Base-by-base conservation (phyloP, 768 basidiomycete genomes). In the Sarcomyxa edulis region DNA sequence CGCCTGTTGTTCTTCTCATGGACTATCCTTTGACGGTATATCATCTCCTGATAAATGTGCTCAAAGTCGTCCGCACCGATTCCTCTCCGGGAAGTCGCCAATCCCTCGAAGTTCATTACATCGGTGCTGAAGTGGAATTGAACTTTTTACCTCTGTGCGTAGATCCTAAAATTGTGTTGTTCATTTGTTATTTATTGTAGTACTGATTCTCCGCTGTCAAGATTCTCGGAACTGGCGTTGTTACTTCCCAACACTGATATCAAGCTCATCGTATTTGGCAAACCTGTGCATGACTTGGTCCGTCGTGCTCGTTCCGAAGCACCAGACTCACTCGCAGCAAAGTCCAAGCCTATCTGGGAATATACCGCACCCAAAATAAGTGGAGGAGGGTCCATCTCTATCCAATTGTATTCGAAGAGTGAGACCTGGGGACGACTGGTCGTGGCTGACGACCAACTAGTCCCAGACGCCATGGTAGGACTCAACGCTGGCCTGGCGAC, bases 131-230 rank as follows among this genome's bases (percentile, higher is more conserved):
- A 50, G 57, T 56, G 4, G 68, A 68, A 42, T 57, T 68, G 33
- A 65, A 66, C 37, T 64, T 56, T 54, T 52, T 67, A 21, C 66
- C 66, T 14, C 28, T 65, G 66, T 68, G n/a, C n/a, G n/a, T n/a
- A 40, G 25, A 65, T 60, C 33, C 11, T 32, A 22, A 9, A 9
- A 14, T 15, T 20, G 11, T 8, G 12, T 34, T 37, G 5, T 31
- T 5, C 39, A 7, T 15, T 28, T 30, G 35, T 34, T 37, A 18
- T 42, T 15, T 32, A 2, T 15, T 14, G 30, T 18, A n/a, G n/a
- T n/a, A n/a, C n/a, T n/a, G n/a, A n/a, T n/a, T n/a, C n/a, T n/a
- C n/a, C n/a, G n/a, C 9, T 19, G 9, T 16, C 19, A 32, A 66
- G 68, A 37, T 68, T 68, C 46, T 56, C 64, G 5, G 67, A 69